Conservation (phyloP, 2,329 filamentous ascomycete species). For the Apiospora koreana region DNA sequence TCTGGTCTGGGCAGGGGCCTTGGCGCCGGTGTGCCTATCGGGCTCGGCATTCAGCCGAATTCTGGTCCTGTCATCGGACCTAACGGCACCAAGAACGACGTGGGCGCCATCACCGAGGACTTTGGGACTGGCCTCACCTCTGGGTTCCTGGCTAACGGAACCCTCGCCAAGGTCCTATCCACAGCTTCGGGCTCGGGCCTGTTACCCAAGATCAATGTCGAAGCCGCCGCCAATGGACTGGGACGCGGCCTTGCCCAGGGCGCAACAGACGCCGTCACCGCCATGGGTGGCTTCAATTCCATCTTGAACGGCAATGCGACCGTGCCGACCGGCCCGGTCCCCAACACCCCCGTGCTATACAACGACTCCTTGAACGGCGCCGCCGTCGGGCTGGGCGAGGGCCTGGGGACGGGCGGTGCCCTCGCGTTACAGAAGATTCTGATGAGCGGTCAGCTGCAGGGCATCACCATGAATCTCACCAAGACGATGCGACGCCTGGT, state of each 20-base stretch:
- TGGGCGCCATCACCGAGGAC: slow-evolving; percentile 24
- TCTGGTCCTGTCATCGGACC: background rate
- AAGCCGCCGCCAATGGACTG: slow-evolving; percentile 34
- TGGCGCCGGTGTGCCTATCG: slow-evolving; percentile 27
- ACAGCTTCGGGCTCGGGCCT: background rate
- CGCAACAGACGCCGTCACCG: slow-evolving; percentile 32
- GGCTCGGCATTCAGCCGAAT: slow-evolving; percentile 29
- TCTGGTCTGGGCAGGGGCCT: slow-evolving; percentile 30
- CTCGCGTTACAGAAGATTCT: slow-evolving; percentile 31
- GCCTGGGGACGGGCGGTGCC: slow-evolving; percentile 35
- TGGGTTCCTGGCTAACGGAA: slow-evolving; percentile 34
- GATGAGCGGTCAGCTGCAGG: slow-evolving; percentile 18
- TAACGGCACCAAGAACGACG: slow-evolving; percentile 16
- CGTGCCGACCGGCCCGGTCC: slow-evolving; percentile 16
- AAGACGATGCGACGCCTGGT: background rate
- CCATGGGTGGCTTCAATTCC: slow-evolving; percentile 33
- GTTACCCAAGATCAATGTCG: slow-evolving; percentile 21
- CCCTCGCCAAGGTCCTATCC: slow-evolving; percentile 25
- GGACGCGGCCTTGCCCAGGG: slow-evolving; percentile 37
- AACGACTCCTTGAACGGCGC: slow-evolving; percentile 38
- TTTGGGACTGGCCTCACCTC: slow-evolving; percentile 29
- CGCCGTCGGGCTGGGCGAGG: slow-evolving; percentile 36
- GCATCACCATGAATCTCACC: background rate
- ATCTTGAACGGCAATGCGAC: slow-evolving; percentile 29
- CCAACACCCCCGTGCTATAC: slow-evolving; percentile 30